Evolutionary conservation across 352 stramenopile genomes (phyloP).

Genomic region (Aphanomyces cochlioides): DNA sequence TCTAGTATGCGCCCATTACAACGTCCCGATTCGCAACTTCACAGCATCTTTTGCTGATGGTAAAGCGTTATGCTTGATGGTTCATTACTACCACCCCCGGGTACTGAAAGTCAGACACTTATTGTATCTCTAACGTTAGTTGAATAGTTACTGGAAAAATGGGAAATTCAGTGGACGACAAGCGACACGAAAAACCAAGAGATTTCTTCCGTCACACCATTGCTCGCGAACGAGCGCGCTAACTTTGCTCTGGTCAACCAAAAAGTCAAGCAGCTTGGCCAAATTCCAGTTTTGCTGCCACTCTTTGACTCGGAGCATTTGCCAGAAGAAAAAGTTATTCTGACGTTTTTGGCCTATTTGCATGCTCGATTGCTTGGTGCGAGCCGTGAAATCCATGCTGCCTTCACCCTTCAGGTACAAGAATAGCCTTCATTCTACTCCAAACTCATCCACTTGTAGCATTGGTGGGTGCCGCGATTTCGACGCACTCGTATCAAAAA

Average conservation of each 20-base stretch:
- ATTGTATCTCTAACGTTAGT: neutral
- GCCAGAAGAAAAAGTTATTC: constrained; percentile 91
- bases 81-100: constrained; percentile 95
- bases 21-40: constrained; percentile 84
- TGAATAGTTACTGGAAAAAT: constrained; percentile 37
- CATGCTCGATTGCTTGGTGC: constrained; percentile 93
- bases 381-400: constrained; percentile 89
- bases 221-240: constrained; percentile 61
- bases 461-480: constrained; percentile 30
- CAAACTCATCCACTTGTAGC: neutral
- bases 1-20: constrained; percentile 89
- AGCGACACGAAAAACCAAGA: constrained; percentile 27
- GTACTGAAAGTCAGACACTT: neutral
- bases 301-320: constrained; percentile 85
- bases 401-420: constrained; percentile 36
- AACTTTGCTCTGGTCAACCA: constrained; percentile 89
- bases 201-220: constrained; percentile 30
- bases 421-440: neutral
- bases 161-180: constrained; percentile 54
- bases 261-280: constrained; percentile 86
- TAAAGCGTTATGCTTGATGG: constrained; percentile 87
- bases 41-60: constrained; percentile 92
- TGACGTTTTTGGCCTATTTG: constrained; percentile 93
- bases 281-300: constrained; percentile 88
- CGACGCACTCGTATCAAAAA: constrained; percentile 14